A percentile compares a stretch with the other conserved stretches of the same genome.
phyloP scores from a whole-genome alignment of 371 early-diverging fungal genomes.

The Funneliformis caledonium region DNA sequence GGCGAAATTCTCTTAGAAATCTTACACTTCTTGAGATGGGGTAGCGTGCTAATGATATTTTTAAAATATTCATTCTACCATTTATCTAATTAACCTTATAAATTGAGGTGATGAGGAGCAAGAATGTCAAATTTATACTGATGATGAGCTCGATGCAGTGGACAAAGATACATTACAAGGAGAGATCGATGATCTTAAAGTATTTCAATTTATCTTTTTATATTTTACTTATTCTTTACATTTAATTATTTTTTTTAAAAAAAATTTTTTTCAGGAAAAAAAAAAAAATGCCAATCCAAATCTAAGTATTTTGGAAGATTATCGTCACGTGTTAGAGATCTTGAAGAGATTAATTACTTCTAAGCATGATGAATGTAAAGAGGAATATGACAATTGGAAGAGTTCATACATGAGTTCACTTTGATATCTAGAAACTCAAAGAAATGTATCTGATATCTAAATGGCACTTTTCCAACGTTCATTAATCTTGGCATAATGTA shows the following conservation, averaged over 20 bases:
- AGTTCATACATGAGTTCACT: slow-evolving; percentile 98
- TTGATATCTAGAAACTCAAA: slow-evolving; percentile 95
- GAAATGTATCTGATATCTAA: slow-evolving; percentile 97
- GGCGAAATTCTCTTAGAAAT: slow-evolving; percentile 56
- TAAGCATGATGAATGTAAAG: slow-evolving; percentile 76
- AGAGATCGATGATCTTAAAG: slow-evolving; percentile 49
- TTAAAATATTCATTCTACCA: too few species aligned
- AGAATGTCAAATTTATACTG: too few species aligned
- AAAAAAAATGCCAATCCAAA: slow-evolving; percentile 83
- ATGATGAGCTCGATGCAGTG: slow-evolving; percentile 43
- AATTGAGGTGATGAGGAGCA: too few species aligned
- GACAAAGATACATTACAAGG: slow-evolving; percentile 57
- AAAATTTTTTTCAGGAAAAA: slow-evolving; percentile 51
- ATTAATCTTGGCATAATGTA: background rate
- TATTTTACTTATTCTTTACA: too few species aligned
- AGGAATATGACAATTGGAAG: slow-evolving; percentile 79
- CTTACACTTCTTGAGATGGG: slow-evolving; percentile 67
- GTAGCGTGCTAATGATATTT: slow-evolving; percentile 59
- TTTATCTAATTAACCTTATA: too few species aligned
- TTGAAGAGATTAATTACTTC: slow-evolving; percentile 70
- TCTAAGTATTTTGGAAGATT: slow-evolving; percentile 87
- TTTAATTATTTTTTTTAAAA: background rate
- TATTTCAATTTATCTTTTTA: too few species aligned
- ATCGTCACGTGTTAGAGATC: slow-evolving; percentile 74
- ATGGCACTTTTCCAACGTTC: slow-evolving; percentile 70